Conservation (phyloP, 2,329 filamentous ascomycete genomes). For the Lecanicillium sp. region DNA sequence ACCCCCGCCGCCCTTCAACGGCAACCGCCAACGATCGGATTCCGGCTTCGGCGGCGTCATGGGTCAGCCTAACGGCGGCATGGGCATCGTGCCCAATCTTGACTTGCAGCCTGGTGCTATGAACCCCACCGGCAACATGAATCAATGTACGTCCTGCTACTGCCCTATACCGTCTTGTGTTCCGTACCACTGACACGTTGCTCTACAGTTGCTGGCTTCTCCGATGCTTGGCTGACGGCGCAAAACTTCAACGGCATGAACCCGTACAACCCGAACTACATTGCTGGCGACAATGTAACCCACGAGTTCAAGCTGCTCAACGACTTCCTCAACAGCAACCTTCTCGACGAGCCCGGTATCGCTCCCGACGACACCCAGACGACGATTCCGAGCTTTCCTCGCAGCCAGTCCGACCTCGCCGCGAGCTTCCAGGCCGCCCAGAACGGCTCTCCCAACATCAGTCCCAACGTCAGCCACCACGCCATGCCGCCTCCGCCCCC, state of each 20-base stretch:
- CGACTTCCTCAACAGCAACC: conserved; percentile 88
- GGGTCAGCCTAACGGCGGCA: conserved; percentile 24
- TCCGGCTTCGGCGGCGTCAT: conserved; percentile 24
- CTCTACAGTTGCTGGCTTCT: conserved; percentile 66
- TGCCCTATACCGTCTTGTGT: neutral
- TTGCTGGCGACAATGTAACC: conserved; percentile 87
- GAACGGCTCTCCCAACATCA: conserved; percentile 16
- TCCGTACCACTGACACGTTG: conserved; percentile 9
- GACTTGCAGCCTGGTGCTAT: conserved; percentile 27
- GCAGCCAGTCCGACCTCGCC: conserved; percentile 26
- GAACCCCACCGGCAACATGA: conserved; percentile 50
- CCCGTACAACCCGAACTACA: conserved; percentile 86
- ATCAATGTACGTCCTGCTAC: conserved; percentile 60
- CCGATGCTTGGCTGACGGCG: conserved; percentile 72
- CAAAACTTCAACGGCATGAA: conserved; percentile 93
- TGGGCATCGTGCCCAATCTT: conserved; percentile 34
- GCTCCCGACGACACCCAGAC: conserved; percentile 54
- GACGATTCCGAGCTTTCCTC: neutral
- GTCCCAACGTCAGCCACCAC: too few species aligned
- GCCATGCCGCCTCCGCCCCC: conserved; percentile 45
- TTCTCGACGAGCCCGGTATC: conserved; percentile 75
- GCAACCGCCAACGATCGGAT: conserved; percentile 12
- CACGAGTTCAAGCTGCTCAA: conserved; percentile 96
- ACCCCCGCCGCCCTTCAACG: conserved; percentile 41
- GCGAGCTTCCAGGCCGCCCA: conserved; percentile 3